Conservation (phyloP, 2,329 filamentous ascomycete species). For the Aureobasidium namibiae region DNA sequence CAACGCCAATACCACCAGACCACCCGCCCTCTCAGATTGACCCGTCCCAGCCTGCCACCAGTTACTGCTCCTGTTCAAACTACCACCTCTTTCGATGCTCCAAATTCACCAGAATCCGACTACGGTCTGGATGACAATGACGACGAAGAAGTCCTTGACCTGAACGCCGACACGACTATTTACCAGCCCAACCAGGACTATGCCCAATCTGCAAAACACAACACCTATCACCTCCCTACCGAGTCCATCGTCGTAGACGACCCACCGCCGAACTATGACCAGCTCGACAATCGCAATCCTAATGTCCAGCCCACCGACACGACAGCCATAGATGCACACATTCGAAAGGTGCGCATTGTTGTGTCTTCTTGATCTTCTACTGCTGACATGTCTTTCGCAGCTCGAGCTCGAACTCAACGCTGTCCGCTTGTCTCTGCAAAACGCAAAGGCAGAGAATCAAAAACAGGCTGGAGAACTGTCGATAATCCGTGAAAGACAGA, state of each 20-base stretch:
- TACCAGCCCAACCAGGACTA: conserved; percentile 17
- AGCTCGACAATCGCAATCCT: background rate
- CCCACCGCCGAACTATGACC: background rate
- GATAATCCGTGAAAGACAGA: conserved; percentile 64
- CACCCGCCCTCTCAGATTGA: background rate
- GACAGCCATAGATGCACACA: background rate
- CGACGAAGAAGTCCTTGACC: conserved; percentile 37
- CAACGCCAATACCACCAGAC: background rate
- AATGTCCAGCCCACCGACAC: background rate
- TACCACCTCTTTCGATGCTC: background rate
- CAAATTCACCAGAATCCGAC: conserved; percentile 27
- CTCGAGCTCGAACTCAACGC: conserved; percentile 36
- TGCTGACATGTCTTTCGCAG: conserved; percentile 18
- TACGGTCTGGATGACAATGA: conserved; percentile 33
- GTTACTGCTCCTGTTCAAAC: background rate
- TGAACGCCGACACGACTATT: conserved; percentile 31
- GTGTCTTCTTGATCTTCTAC: background rate
- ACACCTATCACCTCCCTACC: background rate
- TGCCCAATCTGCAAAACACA: background rate
- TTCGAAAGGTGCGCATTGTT: background rate
- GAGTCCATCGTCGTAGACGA: background rate
- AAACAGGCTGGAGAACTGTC: conserved; percentile 63
- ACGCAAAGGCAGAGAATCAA: conserved; percentile 43
- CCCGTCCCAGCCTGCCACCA: background rate
- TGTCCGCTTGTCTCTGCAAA: conserved; percentile 33